Percentiles rank a stretch among this genome's conserved stretches.
phyloP scores from a whole-genome alignment of 805 yeast genomes.

The Candida qinlingensis region DNA sequence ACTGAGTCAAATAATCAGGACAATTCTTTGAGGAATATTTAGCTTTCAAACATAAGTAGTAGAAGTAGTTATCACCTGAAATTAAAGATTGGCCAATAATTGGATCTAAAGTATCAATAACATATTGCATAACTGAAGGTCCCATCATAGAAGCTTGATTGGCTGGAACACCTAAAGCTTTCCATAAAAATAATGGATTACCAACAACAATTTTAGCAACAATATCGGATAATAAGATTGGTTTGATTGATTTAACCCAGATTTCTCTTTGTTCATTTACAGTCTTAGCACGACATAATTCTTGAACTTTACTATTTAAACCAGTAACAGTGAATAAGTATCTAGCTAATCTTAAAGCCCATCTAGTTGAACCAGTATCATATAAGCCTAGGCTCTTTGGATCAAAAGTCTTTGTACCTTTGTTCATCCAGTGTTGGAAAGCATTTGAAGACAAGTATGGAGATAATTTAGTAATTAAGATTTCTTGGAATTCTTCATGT shows the following conservation, averaged over 20 bases:
- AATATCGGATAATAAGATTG: slow-evolving; percentile 64
- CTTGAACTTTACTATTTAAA: slow-evolving; percentile 42
- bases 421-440: slow-evolving; percentile 72
- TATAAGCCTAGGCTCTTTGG: slow-evolving; percentile 57
- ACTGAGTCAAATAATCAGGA: slow-evolving; percentile 66
- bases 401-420: slow-evolving; percentile 54
- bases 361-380: slow-evolving; percentile 80
- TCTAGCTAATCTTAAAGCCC: slow-evolving; percentile 73
- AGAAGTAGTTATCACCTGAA: slow-evolving; percentile 71
- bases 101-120: slow-evolving; percentile 77
- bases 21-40: slow-evolving; percentile 57
- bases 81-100: slow-evolving; percentile 57
- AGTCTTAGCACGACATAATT: slow-evolving; percentile 51
- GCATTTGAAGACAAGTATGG: slow-evolving; percentile 76
- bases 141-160: slow-evolving; percentile 83
- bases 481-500: slow-evolving; percentile 43
- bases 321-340: slow-evolving; percentile 56
- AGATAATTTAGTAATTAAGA: slow-evolving; percentile 52
- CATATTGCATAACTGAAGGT: slow-evolving; percentile 61
- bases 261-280: slow-evolving; percentile 57
- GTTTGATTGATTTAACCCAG: slow-evolving; percentile 61
- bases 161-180: slow-evolving; percentile 83
- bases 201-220: slow-evolving; percentile 65
- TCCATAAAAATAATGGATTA: slow-evolving; percentile 85
- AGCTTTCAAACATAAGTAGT: slow-evolving; percentile 63